phyloP scores from a whole-genome alignment of 148 eudicot species.

The Dysphania ambrosioides region DNA sequence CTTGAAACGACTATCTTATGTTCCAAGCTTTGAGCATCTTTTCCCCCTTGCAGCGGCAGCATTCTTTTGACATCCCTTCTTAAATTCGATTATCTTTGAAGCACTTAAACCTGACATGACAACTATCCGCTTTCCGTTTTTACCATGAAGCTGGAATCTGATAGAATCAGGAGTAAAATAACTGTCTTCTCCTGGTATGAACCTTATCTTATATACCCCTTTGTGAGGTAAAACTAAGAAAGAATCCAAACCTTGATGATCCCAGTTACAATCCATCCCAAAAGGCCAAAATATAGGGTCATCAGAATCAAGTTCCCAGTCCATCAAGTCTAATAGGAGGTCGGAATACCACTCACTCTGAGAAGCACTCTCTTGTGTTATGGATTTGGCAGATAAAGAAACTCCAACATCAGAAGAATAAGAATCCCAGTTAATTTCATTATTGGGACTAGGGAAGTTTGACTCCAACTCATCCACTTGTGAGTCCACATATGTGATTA shows the following conservation, averaged over 20 bases:
- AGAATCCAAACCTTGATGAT: constrained; percentile 30
- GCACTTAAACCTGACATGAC: constrained; percentile 39
- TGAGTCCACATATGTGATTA: constrained; percentile 38
- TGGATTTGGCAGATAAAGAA: constrained; percentile 29
- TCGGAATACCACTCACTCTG: constrained; percentile 40
- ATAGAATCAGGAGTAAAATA: constrained; percentile 18
- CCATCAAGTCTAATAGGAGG: constrained; percentile 31
- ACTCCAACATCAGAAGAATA: constrained; percentile 40
- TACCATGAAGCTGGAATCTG: constrained; percentile 24
- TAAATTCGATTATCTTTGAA: constrained; percentile 39
- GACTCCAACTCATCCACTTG: constrained; percentile 31
- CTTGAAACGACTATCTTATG: constrained; percentile 18
- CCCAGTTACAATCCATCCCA: constrained; percentile 35
- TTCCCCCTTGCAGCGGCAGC: constrained; percentile 9
- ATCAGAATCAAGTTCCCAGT: constrained; percentile 37
- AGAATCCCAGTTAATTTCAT: constrained; percentile 28
- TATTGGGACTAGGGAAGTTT: constrained; percentile 46
- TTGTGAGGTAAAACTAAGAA: constrained; percentile 50
- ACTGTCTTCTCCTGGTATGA: not conserved
- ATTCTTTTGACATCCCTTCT: constrained; percentile 30
- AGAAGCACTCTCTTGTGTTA: constrained; percentile 29
- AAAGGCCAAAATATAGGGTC: constrained; percentile 59
- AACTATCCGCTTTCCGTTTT: constrained; percentile 26
- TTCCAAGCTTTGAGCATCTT: constrained; percentile 13
- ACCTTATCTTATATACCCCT: constrained; percentile 9